phyloP scores from a whole-genome alignment of 257 asterid genomes.

The Datura wrightii region DNA sequence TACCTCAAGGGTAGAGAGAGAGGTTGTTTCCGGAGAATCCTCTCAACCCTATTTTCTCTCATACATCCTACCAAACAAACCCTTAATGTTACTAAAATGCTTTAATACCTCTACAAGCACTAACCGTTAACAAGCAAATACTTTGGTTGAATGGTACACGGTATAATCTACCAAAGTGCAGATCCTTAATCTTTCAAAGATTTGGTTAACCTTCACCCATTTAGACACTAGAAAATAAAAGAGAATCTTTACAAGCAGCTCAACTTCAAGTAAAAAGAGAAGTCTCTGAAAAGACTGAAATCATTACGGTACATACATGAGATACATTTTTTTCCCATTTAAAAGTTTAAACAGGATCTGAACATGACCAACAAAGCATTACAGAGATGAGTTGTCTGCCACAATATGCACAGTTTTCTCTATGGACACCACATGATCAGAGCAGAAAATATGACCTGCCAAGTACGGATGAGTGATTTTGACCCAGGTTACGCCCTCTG shows the following conservation, averaged over 20 bases:
- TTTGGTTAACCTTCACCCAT: background rate
- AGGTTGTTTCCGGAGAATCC: no score
- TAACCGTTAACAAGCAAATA: background rate
- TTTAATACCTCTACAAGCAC: background rate
- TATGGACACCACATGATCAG: conserved; percentile 37
- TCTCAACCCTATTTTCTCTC: no score
- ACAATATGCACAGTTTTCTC: background rate
- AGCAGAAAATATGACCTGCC: conserved; percentile 66
- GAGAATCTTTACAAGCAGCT: conserved; percentile 9
- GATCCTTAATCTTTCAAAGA: background rate
- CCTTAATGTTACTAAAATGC: background rate
- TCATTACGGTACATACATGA: background rate
- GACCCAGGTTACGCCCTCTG: conserved; percentile 83
- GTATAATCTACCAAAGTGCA: background rate
- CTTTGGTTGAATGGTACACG: background rate
- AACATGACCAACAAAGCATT: conserved; percentile 9
- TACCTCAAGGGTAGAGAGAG: no score
- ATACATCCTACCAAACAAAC: no score
- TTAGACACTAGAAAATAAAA: background rate
- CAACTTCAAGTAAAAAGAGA: background rate
- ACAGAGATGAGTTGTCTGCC: background rate
- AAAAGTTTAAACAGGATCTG: background rate
- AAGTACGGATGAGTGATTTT: conserved; percentile 75
- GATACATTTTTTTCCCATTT: background rate
- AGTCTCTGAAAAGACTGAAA: background rate